Evolutionary conservation across 2,329 filamentous ascomycete species (phyloP).

Genomic region (Aspergillus quadrilineatus): DNA sequence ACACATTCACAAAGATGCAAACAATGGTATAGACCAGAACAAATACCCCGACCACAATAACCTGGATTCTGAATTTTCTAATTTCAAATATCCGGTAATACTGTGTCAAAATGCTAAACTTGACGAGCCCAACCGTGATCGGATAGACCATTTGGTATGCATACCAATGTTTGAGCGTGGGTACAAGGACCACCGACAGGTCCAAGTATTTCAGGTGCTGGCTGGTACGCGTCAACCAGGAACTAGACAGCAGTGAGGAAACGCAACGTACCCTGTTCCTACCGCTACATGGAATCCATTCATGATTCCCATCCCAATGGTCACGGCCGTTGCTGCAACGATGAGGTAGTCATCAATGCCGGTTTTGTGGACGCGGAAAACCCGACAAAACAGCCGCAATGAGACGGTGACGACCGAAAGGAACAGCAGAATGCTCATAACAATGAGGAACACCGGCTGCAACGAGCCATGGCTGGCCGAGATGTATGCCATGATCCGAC

Average conservation of each 20-base stretch:
- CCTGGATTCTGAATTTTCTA: slow-evolving; percentile 22
- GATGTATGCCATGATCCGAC: slow-evolving; percentile 9
- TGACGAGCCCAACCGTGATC: slow-evolving; percentile 37
- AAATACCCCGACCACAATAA: slow-evolving; percentile 28
- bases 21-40: slow-evolving; percentile 12
- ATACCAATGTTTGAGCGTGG: slow-evolving; percentile 36
- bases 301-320: slow-evolving; percentile 15
- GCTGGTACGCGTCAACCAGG: not conserved
- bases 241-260: not conserved
- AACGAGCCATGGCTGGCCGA: slow-evolving; percentile 13
- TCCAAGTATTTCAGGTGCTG: slow-evolving; percentile 6
- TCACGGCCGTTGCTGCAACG: slow-evolving; percentile 5
- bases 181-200: slow-evolving; percentile 14
- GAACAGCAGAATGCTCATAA: slow-evolving; percentile 9
- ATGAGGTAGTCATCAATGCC: slow-evolving; percentile 16
- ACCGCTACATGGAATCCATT: slow-evolving; percentile 13
- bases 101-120: slow-evolving; percentile 45
- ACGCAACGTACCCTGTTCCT: slow-evolving; percentile 7
- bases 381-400: slow-evolving; percentile 10
- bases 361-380: slow-evolving; percentile 10
- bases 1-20: slow-evolving; percentile 11
- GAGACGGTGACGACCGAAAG: slow-evolving; percentile 11
- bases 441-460: slow-evolving; percentile 14
- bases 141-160: slow-evolving; percentile 42
- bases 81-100: slow-evolving; percentile 42